Evolutionary conservation across 768 basidiomycete genomes (phyloP), one percentile per base, ranked within the genome.

Genomic region (Podaxis sp.): DNA sequence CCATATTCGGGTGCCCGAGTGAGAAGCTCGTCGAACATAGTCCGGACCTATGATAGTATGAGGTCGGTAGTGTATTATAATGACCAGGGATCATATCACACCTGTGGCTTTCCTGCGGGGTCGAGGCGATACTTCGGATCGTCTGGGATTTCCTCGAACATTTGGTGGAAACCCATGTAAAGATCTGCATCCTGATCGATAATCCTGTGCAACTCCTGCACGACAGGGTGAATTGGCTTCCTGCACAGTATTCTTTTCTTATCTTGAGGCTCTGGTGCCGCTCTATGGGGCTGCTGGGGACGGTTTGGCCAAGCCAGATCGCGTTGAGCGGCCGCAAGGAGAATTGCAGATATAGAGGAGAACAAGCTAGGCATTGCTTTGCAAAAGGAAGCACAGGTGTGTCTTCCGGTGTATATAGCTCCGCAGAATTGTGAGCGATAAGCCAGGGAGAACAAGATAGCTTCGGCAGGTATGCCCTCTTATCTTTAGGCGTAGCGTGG

Each of bases 91-190:
- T 29, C 36, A n/a, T 37, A 36, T 17, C 33, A 4, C 33, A 37
- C 33, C 29, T 33, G 33, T 29, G 52, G 38, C 2, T 55, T 37
- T 22, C 36, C 36, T 19, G 22, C 1, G 3, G 54, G 33, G 33
- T 22, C 37, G 54, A 17, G 36, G 22, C 4, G 53, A 33, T 64
- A 59, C 2, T 43, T 58, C 1, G 55, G 37, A 8, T 59, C 55
- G 5, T 37, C 22, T 49, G 65, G 63, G 24, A 67, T 59, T 29
- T 67, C 52, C n/a, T 66, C 58, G 60, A 76, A 75, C 76, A 76
- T 77, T 53, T 70, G 69, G 33, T 70, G 67, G 64, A 77, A 76
- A 4, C 68, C 70, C 71, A 72, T 72, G 63, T 64, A 72, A 17
- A 75, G 55, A 17, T 69, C 61, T 12, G 63, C 53, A 37, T 71